Conservation (phyloP, 148 eudicot species). For the Talinum fruticosum region DNA sequence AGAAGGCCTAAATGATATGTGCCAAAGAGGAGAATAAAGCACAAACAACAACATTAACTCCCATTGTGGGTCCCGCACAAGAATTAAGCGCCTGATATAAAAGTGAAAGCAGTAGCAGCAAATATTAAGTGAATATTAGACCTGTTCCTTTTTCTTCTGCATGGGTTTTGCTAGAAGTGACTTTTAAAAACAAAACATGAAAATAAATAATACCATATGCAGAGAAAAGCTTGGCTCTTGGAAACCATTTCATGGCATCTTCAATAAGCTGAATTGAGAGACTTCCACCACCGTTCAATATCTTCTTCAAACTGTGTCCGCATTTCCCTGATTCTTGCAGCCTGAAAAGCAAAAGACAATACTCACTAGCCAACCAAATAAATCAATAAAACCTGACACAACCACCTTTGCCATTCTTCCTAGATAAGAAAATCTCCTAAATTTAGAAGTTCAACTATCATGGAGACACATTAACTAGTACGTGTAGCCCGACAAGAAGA, state of each 20-base stretch:
- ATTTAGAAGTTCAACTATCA: neutral
- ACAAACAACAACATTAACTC: too few relatives aligned
- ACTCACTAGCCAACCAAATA: neutral
- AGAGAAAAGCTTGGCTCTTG: constrained; percentile 68
- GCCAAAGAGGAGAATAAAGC: too few relatives aligned
- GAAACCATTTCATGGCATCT: constrained; percentile 47
- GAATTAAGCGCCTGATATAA: neutral
- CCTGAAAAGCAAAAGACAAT: neutral
- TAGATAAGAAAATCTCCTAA: too few relatives aligned
- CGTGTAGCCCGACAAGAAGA: neutral
- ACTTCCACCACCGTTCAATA: constrained; percentile 90
- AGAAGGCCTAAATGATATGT: neutral
- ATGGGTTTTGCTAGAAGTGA: neutral
- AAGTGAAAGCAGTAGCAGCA: neutral
- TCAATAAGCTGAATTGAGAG: constrained; percentile 53
- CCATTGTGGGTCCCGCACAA: too few relatives aligned
- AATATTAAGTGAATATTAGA: neutral
- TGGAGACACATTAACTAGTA: neutral
- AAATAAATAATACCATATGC: constrained; percentile 64
- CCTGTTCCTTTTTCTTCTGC: neutral
- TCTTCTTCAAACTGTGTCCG: constrained; percentile 48
- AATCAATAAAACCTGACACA: neutral
- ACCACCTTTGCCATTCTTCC: neutral
- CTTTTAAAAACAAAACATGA: neutral
- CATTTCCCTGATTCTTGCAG: constrained; percentile 28